Evolutionary conservation across 805 yeast genomes (phyloP).

Genomic region (Nakazawaea ambrosiae): DNA sequence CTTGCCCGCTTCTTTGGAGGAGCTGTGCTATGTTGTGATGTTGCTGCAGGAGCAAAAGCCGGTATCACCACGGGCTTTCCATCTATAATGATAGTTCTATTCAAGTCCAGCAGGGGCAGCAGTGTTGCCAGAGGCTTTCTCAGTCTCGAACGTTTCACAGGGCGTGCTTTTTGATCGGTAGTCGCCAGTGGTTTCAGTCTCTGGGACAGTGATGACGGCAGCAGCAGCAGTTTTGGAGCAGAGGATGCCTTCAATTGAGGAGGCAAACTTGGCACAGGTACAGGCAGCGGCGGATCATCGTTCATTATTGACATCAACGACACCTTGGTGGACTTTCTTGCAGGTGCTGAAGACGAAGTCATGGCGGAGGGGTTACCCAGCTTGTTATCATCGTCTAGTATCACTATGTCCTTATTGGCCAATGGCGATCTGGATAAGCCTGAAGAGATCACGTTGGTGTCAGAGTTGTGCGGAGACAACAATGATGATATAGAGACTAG

Average conservation of each 20-base stretch:
- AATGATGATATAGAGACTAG: constrained; percentile 15
- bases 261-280: not conserved
- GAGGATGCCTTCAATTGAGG: too few species aligned
- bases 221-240: too few species aligned
- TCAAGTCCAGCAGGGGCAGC: constrained; percentile 3
- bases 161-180: too few species aligned
- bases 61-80: constrained; percentile 10
- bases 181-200: not conserved
- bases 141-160: too few species aligned
- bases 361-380: not conserved
- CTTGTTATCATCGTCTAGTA: too few species aligned
- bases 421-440: too few species aligned
- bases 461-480: constrained; percentile 7
- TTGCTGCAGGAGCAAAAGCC: not conserved
- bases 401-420: too few species aligned
- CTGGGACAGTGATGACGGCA: too few species aligned
- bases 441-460: too few species aligned
- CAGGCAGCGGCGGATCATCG: constrained; percentile 1
- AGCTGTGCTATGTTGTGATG: too few species aligned
- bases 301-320: constrained; percentile 11
- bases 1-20: constrained; percentile 4
- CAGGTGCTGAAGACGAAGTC: not conserved
- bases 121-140: constrained; percentile 1
- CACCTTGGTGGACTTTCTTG: constrained; percentile 7
- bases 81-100: constrained; percentile 9